A percentile compares a stretch with the other conserved stretches of the same genome.
phyloP scores from a whole-genome alignment of 192 early-diverging fungal species.

The Backusella morwellensis region DNA sequence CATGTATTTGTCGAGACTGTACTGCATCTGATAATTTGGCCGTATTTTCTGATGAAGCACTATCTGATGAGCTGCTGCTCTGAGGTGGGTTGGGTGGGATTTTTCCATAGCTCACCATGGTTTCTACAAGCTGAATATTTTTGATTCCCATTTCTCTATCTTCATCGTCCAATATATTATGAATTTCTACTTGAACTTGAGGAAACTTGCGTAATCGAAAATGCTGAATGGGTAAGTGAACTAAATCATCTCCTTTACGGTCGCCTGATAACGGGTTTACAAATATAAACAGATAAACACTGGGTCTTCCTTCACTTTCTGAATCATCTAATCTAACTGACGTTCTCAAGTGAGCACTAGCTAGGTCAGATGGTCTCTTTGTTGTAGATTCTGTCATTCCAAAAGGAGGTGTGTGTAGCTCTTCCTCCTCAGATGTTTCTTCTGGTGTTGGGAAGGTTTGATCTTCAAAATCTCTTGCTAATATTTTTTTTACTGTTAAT shows the following conservation, averaged over 20 bases:
- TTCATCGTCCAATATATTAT: conserved; percentile 61
- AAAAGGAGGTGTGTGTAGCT: not conserved
- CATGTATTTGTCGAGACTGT: conserved; percentile 53
- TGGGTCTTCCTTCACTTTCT: conserved; percentile 38
- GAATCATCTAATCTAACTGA: conserved; percentile 28
- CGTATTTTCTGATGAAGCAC: not conserved
- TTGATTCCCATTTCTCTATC: conserved; percentile 56
- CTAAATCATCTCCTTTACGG: conserved; percentile 60
- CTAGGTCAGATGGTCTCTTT: not conserved
- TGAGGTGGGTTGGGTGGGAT: conserved; percentile 9
- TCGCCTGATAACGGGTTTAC: conserved; percentile 74
- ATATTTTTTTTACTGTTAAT: not conserved
- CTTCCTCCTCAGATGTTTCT: not conserved
- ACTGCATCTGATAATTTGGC: conserved; percentile 44
- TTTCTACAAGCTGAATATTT: conserved; percentile 43
- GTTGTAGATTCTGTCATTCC: not conserved
- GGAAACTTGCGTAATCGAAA: conserved; percentile 64
- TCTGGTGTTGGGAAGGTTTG: not conserved
- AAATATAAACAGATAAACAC: conserved; percentile 69
- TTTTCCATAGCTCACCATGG: conserved; percentile 16
- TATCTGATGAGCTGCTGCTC: not conserved
- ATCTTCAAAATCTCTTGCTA: not conserved
- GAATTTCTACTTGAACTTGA: conserved; percentile 70
- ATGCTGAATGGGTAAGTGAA: conserved; percentile 59
- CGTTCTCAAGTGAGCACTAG: conserved; percentile 14